A percentile compares a stretch with the other conserved stretches of the same genome.
Conservation (phyloP, 2,329 filamentous ascomycete species). For the Cytospora mali region DNA sequence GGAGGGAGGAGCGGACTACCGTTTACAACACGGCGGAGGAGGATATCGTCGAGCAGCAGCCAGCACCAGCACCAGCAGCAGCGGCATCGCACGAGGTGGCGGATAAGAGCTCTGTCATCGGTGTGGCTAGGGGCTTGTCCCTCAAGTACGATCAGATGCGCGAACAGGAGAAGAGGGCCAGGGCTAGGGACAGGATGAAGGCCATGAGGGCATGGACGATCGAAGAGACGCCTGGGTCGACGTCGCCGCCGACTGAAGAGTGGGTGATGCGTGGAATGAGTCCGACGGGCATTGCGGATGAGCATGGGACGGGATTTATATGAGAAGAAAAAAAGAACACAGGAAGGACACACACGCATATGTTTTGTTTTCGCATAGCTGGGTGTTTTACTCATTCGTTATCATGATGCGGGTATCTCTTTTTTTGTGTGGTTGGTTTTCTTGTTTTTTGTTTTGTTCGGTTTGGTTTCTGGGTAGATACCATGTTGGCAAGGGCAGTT, state of each 20-base stretch:
- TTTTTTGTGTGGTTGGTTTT: not conserved
- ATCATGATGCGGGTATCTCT: not conserved
- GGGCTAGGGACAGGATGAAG: slow-evolving; percentile 15
- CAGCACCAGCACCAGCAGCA: not conserved
- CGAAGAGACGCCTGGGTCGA: slow-evolving; percentile 22
- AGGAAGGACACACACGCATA: not conserved
- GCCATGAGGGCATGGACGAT: slow-evolving; percentile 15
- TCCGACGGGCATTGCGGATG: slow-evolving; percentile 36
- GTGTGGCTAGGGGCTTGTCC: slow-evolving; percentile 39
- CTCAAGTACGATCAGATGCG: slow-evolving; percentile 30
- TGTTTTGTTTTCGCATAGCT: slow-evolving; percentile 7
- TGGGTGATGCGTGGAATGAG: slow-evolving; percentile 29
- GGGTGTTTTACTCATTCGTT: slow-evolving; percentile 1
- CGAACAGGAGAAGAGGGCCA: slow-evolving; percentile 18
- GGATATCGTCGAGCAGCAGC: not conserved
- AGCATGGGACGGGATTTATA: slow-evolving; percentile 40
- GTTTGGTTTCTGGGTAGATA: slow-evolving; percentile 16
- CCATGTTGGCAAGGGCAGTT: slow-evolving; percentile 5
- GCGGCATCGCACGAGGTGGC: not conserved
- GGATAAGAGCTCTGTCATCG: slow-evolving; percentile 33
- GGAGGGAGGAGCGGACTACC: slow-evolving; percentile 12
- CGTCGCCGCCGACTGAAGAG: slow-evolving; percentile 18
- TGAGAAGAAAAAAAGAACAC: slow-evolving; percentile 23
- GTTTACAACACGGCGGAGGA: not conserved
- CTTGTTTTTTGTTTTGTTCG: not conserved